These are phyloP conservation scores for Borealophlyctis nickersoniae DNA, from an alignment of 192 early-diverging fungal species.

Conservation along the genomic window DNA sequence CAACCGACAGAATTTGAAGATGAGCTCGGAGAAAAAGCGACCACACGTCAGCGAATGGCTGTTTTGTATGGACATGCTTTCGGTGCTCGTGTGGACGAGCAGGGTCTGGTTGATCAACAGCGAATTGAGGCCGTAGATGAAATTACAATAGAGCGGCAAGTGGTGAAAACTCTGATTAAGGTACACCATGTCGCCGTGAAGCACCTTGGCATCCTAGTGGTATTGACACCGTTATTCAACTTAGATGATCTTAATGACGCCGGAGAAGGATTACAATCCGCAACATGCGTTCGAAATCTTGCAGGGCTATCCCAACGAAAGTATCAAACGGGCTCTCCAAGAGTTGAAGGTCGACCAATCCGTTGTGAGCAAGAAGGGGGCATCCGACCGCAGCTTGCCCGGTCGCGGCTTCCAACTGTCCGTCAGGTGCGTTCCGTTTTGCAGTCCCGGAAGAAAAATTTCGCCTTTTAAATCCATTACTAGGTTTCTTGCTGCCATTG, in stretches of 20 bases:
- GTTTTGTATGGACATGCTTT: slow-evolving; percentile 24
- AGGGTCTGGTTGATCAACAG: not conserved
- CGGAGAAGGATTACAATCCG: slow-evolving; percentile 30
- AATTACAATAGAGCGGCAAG: slow-evolving; percentile 11
- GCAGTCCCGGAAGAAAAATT: no score
- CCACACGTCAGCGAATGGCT: slow-evolving; percentile 30
- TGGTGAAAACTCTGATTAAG: slow-evolving; percentile 25
- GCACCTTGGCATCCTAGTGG: not conserved
- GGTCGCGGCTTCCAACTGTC: slow-evolving; percentile 34
- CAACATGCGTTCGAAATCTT: slow-evolving; percentile 30
- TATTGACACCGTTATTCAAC: slow-evolving; percentile 5
- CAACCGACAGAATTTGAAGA: slow-evolving; percentile 9
- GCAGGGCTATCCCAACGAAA: slow-evolving; percentile 18
- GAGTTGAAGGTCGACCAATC: slow-evolving; percentile 11
- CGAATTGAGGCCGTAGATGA: slow-evolving; percentile 7
- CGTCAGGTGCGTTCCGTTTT: slow-evolving; percentile 29
- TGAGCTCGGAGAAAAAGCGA: slow-evolving; percentile 15
- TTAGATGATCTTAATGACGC: slow-evolving; percentile 40
- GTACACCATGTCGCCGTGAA: no score
- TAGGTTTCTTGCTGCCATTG: slow-evolving; percentile 32
- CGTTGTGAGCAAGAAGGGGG: slow-evolving; percentile 26
- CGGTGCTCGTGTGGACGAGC: not conserved
- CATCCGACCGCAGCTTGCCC: slow-evolving; percentile 31
- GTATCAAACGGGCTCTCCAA: slow-evolving; percentile 13
- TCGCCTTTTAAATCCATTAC: no score